Evolutionary conservation across 805 yeast species (phyloP), one percentile per base, ranked within the genome.

Genomic region (Sugiyamaella marilandica): DNA sequence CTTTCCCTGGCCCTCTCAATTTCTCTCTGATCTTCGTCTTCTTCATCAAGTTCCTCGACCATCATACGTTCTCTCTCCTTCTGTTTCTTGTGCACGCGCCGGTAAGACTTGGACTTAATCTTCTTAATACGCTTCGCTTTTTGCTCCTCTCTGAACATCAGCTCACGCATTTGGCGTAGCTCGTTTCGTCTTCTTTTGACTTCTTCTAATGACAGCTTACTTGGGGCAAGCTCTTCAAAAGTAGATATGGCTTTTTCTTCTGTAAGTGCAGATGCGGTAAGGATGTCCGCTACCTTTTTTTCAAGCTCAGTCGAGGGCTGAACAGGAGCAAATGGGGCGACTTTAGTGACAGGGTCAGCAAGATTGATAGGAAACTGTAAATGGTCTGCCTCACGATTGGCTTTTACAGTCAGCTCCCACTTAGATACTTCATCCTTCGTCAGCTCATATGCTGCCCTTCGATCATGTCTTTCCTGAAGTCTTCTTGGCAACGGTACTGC

Each of bases 101-200:
- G 87, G 70, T 83, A 94, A 1, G 89, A 78, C 70, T 92, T 94
- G 36, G 97, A 89, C 69, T 94, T 94, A 69, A 94, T 94, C 73
- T 92, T 94, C 74, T 92, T 92, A 63, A 94, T 77, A 62, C 99
- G 80, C 69, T 81, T 90, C 9, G 98, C 91, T 64, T 87, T 84
- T 65, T 84, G 80, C 72, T 92, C 97, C 63, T 92, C 97, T 62
- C 98, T 79, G 73, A 90, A 94, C 96, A 92, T 88, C 57, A 92
- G 78, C 66, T 94, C 99, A 58, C 99, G 80, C 97, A 90, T 89
- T 64, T 86, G 71, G 60, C 98, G 80, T 60, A 92, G 76, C 70
- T 92, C 96, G 54, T 81, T 80, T 7, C 94, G 84, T 55, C 95
- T 78, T 65, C 83, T 81, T 51, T 74, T 72, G 72, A 92, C 71